Conservation (phyloP, 768 basidiomycete species). For the Collybia sordida region DNA sequence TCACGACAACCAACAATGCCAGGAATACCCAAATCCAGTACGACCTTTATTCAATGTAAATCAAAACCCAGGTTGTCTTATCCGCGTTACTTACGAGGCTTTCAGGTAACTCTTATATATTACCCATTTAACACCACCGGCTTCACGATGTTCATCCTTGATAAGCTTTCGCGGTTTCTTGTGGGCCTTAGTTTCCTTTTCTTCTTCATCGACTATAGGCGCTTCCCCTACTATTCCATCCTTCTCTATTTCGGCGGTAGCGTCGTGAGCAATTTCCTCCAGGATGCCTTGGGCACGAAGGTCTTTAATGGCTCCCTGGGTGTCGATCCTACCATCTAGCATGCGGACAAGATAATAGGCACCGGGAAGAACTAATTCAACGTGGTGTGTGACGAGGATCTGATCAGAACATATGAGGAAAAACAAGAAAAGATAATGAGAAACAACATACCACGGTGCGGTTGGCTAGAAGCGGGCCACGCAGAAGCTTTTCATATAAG, state of each 20-base stretch:
- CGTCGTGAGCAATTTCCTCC: slow-evolving; percentile 55
- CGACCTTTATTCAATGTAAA: slow-evolving; percentile 36
- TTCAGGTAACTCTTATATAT: slow-evolving; percentile 69
- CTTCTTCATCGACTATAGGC: slow-evolving; percentile 22
- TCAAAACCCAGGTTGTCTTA: too few species aligned
- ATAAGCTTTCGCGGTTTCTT: slow-evolving; percentile 75
- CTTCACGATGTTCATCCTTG: slow-evolving; percentile 80
- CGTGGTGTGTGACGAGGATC: slow-evolving; percentile 78
- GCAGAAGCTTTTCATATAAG: slow-evolving; percentile 62
- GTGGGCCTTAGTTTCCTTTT: slow-evolving; percentile 25
- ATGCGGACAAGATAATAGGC: slow-evolving; percentile 71
- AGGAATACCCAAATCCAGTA: slow-evolving; percentile 69
- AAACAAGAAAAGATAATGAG: neutral
- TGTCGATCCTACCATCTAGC: slow-evolving; percentile 76
- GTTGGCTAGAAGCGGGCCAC: slow-evolving; percentile 61
- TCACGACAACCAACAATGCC: slow-evolving; percentile 43
- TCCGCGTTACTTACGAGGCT: slow-evolving; percentile 53
- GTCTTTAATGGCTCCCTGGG: slow-evolving; percentile 64
- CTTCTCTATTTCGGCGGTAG: slow-evolving; percentile 45
- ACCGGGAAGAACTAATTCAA: slow-evolving; percentile 76
- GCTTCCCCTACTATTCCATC: slow-evolving; percentile 40
- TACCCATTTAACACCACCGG: slow-evolving; percentile 80
- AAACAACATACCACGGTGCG: slow-evolving; percentile 57
- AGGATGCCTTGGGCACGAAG: slow-evolving; percentile 61
- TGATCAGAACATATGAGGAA: slow-evolving; percentile 16